Evolutionary conservation across 352 stramenopile species (phyloP), one percentile per base, ranked within the genome.

Genomic region (Elongisporangium prolatum): DNA sequence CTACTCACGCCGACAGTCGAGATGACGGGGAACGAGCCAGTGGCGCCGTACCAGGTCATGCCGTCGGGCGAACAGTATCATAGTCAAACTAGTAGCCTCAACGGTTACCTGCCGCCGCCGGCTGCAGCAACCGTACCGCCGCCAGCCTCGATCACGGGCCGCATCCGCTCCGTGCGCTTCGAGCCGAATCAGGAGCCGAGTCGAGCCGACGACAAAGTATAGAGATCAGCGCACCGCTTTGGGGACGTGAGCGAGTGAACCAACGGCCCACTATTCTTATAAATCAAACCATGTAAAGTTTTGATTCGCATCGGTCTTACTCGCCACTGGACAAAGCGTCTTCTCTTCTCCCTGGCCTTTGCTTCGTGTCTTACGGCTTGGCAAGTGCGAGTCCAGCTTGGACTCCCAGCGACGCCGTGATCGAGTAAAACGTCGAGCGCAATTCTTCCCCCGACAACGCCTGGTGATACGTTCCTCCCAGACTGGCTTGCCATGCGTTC

Each of bases 351-450:
- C n/a, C n/a, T n/a, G n/a, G n/a, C n/a, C n/a, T n/a, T 71, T 21
- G 66, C 59, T 20, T 91, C 81, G 53, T 91, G 77, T 17, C n/a
- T n/a, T 73, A 64, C 1, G 77, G 74, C 69, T 84, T 86, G 14
- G 69, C 61, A 37, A 93, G 57, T 7, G 72, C 80, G 22, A 95
- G 54, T 2, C 85, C 83, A 0, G 70, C 70, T 48, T 72, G 74
- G 18, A 74, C 84, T 47, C 75, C 75, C 34, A 93, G 55, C 20
- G 86, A 92, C 7, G 81, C 80, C 2, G 80, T 90, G 52, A 93
- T 95, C 17, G 69, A 73, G 60, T 80, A 71, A 50, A 95, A 92
- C 34, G 80, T 87, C n/a, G 72, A 63, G 63, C 88, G 88, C 25
- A 93, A 57, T 52, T 93, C 86, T 6, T 74, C 82, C 2, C 80